Evolutionary conservation across 768 basidiomycete genomes (phyloP).

Genomic region (Pleurotus pulmonarius): DNA sequence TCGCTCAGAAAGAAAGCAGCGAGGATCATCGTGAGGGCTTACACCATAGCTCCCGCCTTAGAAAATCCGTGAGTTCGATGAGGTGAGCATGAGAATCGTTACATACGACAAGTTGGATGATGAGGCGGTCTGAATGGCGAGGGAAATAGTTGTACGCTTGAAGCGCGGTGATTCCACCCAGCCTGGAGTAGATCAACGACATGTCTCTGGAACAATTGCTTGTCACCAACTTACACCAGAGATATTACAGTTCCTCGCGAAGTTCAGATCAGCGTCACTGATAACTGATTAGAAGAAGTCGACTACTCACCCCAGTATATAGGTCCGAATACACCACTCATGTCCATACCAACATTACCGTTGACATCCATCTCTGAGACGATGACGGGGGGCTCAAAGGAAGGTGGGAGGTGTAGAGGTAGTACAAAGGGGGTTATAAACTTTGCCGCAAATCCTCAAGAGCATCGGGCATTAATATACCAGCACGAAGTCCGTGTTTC

Average conservation of each 20-base stretch:
- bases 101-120: slow-evolving; percentile 28
- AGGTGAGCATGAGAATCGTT: background rate
- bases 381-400: too few relatives aligned
- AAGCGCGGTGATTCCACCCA: slow-evolving; percentile 35
- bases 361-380: too few relatives aligned
- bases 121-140: slow-evolving; percentile 20
- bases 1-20: background rate
- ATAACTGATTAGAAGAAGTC: background rate
- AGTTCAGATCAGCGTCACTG: background rate
- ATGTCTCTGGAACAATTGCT: too few relatives aligned
- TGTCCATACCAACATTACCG: slow-evolving; percentile 15
- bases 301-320: slow-evolving; percentile 25
- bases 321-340: slow-evolving; percentile 23
- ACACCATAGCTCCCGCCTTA: slow-evolving; percentile 17
- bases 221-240: slow-evolving; percentile 16
- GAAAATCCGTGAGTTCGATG: background rate
- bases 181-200: slow-evolving; percentile 15
- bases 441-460: too few relatives aligned
- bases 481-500: too few relatives aligned
- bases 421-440: too few relatives aligned
- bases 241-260: slow-evolving; percentile 23
- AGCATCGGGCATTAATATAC: too few relatives aligned
- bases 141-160: slow-evolving; percentile 40
- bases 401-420: too few relatives aligned
- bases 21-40: background rate